Evolutionary conservation across 2,329 filamentous ascomycete species (phyloP).

Genomic region (Aspergillus jensenii): DNA sequence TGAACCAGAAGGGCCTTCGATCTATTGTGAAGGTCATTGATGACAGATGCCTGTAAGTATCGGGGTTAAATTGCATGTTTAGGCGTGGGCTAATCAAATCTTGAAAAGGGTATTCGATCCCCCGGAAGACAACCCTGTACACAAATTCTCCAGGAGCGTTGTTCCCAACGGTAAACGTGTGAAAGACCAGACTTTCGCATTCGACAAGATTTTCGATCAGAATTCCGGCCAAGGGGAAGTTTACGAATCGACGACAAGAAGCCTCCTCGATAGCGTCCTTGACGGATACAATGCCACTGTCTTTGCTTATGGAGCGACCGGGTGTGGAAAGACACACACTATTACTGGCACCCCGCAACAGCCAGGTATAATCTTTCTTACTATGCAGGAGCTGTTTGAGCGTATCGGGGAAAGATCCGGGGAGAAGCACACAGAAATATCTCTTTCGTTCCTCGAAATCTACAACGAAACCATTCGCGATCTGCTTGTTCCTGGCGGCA

Average conservation of each 20-base stretch:
- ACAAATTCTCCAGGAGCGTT: slow-evolving; percentile 79
- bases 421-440: slow-evolving; percentile 86
- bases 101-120: slow-evolving; percentile 83
- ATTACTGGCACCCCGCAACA: slow-evolving; percentile 90
- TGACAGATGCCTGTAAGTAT: slow-evolving; percentile 84
- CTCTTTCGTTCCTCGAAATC: slow-evolving; percentile 93
- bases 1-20: slow-evolving; percentile 81
- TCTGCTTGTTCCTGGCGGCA: slow-evolving; percentile 79
- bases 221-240: slow-evolving; percentile 89
- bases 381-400: slow-evolving; percentile 98
- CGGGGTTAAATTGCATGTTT: not conserved
- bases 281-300: slow-evolving; percentile 99
- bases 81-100: slow-evolving; percentile 14
- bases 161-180: slow-evolving; percentile 83
- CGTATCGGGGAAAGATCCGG: slow-evolving; percentile 83
- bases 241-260: slow-evolving; percentile 88
- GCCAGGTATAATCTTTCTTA: slow-evolving; percentile 96
- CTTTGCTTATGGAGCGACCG: slow-evolving; percentile 96
- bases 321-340: slow-evolving; percentile 97
- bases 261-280: slow-evolving; percentile 87
- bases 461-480: slow-evolving; percentile 99
- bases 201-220: slow-evolving; percentile 96
- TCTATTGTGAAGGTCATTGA: slow-evolving; percentile 96
- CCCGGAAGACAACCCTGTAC: slow-evolving; percentile 89
- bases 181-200: slow-evolving; percentile 96